Evolutionary conservation across 306 rosid genomes (phyloP).

Genomic region (Mimosa pudica): DNA sequence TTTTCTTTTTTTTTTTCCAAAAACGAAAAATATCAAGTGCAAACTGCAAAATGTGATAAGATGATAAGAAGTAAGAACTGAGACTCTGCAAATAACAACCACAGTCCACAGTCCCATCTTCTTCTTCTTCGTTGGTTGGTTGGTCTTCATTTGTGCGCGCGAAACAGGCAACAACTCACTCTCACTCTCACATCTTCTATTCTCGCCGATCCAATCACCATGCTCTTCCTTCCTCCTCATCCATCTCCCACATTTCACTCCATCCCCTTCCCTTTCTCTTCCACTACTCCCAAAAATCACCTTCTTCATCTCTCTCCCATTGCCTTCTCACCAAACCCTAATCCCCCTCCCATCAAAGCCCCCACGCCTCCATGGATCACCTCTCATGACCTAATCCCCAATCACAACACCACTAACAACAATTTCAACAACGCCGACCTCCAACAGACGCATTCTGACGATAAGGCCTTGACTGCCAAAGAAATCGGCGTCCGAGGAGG

Average conservation of each 20-base stretch:
- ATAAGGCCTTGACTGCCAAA: conserved; percentile 43
- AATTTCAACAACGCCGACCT: conserved; percentile 15
- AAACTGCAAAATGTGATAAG: background rate
- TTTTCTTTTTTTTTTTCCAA: no score
- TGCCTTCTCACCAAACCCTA: conserved; percentile 26
- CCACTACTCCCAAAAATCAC: conserved; percentile 28
- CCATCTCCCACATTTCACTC: conserved; percentile 13
- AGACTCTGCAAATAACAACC: no score
- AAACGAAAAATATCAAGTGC: background rate
- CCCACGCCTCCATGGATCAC: conserved; percentile 82
- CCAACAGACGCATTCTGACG: conserved; percentile 24
- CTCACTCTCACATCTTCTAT: background rate
- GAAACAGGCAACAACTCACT: background rate
- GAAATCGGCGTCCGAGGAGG: conserved; percentile 54
- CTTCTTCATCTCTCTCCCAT: conserved; percentile 30
- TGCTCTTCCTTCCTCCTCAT: conserved; percentile 43
- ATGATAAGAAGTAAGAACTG: no score
- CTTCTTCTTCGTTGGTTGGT: background rate
- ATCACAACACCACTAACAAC: conserved; percentile 11
- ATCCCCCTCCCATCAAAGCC: conserved; percentile 38
- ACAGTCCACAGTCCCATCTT: background rate
- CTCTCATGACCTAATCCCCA: conserved; percentile 32
- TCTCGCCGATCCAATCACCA: no score
- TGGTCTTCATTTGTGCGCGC: background rate
- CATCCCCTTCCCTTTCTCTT: conserved; percentile 31